Base-by-base conservation (phyloP, 2,329 filamentous ascomycete species). In the Neonectria neomacrospora region DNA sequence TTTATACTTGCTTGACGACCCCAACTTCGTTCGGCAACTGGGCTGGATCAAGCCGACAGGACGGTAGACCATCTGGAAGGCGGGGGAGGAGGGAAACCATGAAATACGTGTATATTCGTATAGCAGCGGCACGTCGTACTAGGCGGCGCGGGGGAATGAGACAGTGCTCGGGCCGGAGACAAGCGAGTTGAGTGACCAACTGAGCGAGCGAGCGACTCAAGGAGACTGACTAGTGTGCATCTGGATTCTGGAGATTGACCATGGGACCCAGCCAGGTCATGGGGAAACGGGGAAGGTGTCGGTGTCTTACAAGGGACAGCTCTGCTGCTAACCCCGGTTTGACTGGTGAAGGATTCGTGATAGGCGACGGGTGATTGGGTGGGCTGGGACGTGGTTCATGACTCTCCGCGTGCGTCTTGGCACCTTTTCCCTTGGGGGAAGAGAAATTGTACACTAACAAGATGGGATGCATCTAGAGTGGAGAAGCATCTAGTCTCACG, bases 11-110 rank as follows among this genome's bases (percentile, higher is more conserved):
- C 28, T 23, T 16, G 26, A 48, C 16, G 26, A 58, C 59, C 48
- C 59, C 53, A 62, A 62, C 59, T 54, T 62, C 48, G 59, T 48
- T 62, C 48, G 59, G 59, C 42, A 62, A 58, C 47, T 45, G 18
- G 37, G 30, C 39, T 44, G 30, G 12, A 41, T 32, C 51, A 39
- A 57, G 59, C 41, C 48, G 41, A 41, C 53, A 53, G n/a, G 39
- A 32, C 42, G 58, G 58, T 34, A 45, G 32, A n/a, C 16, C n/a
- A 18, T 20, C 42, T 7, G 34, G 37, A 10, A 44, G 47, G 47
- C 11, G 14, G 48, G 39, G 32, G n/a, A 32, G 16, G 16, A 34
- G 54, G 47, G 37, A 41, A 16, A 41, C 16, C 37, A 18, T 41
- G 37, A 7, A 16, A 41, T 41, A 41, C n/a, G 37, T 18, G 37